Conservation (phyloP, 2,329 filamentous ascomycete genomes). For the Sarocladiaceae sp. region DNA sequence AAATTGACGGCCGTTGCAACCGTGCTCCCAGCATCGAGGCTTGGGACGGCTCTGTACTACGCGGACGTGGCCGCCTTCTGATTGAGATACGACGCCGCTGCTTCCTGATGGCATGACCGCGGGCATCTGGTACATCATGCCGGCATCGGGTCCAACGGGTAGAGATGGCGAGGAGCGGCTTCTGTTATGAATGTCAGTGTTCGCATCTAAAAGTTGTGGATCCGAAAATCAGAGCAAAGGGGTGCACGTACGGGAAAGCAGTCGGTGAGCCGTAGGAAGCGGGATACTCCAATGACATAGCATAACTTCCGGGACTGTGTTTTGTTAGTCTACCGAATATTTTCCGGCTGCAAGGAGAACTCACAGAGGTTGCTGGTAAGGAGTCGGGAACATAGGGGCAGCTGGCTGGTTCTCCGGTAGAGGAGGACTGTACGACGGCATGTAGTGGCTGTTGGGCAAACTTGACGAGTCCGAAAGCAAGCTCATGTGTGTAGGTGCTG, state of each 20-base stretch:
- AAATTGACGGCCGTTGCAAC: conserved; percentile 92
- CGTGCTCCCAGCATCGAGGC: conserved; percentile 95
- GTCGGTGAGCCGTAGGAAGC: conserved; percentile 26
- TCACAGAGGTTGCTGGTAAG: conserved; percentile 33
- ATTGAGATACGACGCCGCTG: conserved; percentile 17
- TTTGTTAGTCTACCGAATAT: conserved; percentile 23
- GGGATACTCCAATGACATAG: conserved; percentile 41
- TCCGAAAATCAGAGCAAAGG: conserved; percentile 10
- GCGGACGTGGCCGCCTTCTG: conserved; percentile 51
- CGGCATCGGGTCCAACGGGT: conserved; percentile 30
- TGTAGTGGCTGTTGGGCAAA: conserved; percentile 26
- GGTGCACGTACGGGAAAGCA: conserved; percentile 34
- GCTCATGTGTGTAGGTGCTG: conserved; percentile 45
- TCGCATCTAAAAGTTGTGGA: background rate
- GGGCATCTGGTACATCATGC: conserved; percentile 41
- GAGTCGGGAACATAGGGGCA: conserved; percentile 27
- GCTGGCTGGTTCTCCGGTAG: conserved; percentile 39
- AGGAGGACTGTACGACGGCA: conserved; percentile 46
- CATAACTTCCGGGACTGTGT: conserved; percentile 26
- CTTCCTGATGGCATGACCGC: conserved; percentile 30
- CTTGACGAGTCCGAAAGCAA: conserved; percentile 40
- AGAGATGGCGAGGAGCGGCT: conserved; percentile 33
- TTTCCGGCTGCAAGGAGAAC: conserved; percentile 26
- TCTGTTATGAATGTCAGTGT: conserved; percentile 22
- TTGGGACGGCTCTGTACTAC: conserved; percentile 79